Conservation (phyloP, 2,329 filamentous ascomycete genomes). For the Xylariomycetidae sp. region DNA sequence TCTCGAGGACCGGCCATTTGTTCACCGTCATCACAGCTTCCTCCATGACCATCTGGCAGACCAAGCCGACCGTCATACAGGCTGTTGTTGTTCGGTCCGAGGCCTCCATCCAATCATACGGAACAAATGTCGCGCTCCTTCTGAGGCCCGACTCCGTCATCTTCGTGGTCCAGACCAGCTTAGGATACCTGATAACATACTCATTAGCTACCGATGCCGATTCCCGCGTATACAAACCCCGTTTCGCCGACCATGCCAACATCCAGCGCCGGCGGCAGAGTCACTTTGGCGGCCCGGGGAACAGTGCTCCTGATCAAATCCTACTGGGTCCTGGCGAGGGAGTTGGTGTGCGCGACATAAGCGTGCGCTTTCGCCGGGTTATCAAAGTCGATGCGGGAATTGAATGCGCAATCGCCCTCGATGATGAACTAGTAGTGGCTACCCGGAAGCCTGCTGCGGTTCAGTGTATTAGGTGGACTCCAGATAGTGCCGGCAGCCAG, state of each 20-base stretch:
- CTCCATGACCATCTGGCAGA: constrained; percentile 93
- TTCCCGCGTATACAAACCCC: constrained; percentile 77
- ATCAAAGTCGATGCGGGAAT: constrained; percentile 98
- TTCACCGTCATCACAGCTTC: constrained; percentile 85
- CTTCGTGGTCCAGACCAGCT: constrained; percentile 78
- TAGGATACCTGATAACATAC: constrained; percentile 90
- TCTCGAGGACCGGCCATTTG: constrained; percentile 71
- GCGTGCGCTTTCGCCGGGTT: constrained; percentile 90
- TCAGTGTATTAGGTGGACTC: constrained; percentile 92
- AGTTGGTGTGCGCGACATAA: constrained; percentile 75
- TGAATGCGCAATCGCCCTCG: constrained; percentile 76
- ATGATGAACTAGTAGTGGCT: constrained; percentile 87
- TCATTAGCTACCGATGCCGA: constrained; percentile 80
- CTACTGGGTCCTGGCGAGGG: constrained; percentile 76
- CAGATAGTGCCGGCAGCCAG: constrained; percentile 74
- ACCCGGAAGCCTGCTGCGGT: constrained; percentile 90
- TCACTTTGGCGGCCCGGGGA: constrained; percentile 51
- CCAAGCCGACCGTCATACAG: constrained; percentile 86
- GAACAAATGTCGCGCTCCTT: constrained; percentile 75
- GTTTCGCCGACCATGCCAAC: constrained; percentile 64
- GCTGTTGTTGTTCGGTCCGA: constrained; percentile 78
- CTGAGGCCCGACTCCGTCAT: constrained; percentile 89
- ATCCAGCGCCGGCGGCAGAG: constrained; percentile 57
- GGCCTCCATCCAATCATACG: constrained; percentile 75
- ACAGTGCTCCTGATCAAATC: constrained; percentile 53